A percentile compares a stretch with the other conserved stretches of the same genome.
These are phyloP conservation scores for Tetrahymena borealis DNA, from an alignment of 73 alveolate genomes.

Conservation along the genomic window DNA sequence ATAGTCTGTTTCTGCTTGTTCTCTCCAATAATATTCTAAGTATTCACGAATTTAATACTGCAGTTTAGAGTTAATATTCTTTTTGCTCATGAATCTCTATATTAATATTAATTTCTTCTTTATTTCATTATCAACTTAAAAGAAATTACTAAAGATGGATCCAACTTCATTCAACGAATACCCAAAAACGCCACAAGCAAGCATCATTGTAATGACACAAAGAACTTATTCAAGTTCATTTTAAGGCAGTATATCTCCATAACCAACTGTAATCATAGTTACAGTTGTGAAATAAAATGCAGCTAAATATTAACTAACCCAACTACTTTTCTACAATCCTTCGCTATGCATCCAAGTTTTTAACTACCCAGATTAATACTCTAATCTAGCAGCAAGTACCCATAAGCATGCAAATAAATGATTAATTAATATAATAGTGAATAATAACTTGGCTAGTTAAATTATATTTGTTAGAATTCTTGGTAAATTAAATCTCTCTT, in stretches of 20 bases:
- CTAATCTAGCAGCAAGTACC: conserved; percentile 43
- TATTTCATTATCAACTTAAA: conserved; percentile 4
- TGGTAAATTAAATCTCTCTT: not conserved
- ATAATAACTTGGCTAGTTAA: conserved; percentile 9
- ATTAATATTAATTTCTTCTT: not conserved
- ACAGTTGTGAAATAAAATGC: conserved; percentile 66
- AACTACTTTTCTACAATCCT: not conserved
- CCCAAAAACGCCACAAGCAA: conserved; percentile 51
- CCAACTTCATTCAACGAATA: not conserved
- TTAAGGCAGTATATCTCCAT: conserved; percentile 67
- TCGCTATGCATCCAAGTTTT: not conserved
- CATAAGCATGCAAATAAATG: conserved; percentile 66
- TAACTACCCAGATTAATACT: not conserved
- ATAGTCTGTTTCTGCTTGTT: not conserved
- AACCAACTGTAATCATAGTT: conserved; percentile 72
- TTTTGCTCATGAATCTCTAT: not conserved
- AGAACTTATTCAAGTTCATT: conserved; percentile 42
- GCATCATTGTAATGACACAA: conserved; percentile 53
- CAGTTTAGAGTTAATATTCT: not conserved
- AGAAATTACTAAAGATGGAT: not conserved
- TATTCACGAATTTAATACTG: not conserved
- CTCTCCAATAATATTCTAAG: not conserved
- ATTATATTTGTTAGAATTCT: not conserved
- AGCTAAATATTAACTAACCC: conserved; percentile 42
- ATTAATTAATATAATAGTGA: conserved; percentile 29